Percentiles rank a stretch among this genome's conserved stretches.
phyloP scores from a whole-genome alignment of 345 rosid species.

The Eucalyptus leucophloia region DNA sequence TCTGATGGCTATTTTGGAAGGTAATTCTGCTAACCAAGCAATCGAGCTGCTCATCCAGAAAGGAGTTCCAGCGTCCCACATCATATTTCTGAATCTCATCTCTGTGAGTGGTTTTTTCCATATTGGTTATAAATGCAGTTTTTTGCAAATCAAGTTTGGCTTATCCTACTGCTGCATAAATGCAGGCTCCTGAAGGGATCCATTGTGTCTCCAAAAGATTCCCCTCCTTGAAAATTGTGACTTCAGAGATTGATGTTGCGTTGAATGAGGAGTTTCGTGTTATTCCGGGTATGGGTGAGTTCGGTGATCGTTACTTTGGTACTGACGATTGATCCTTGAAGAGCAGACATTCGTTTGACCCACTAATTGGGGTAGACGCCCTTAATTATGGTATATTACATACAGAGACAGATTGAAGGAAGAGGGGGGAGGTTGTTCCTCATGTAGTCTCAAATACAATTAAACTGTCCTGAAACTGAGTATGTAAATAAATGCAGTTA shows the following conservation, averaged over 20 bases:
- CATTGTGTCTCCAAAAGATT: constrained; percentile 78
- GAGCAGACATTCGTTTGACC: background rate
- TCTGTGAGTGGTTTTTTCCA: constrained; percentile 40
- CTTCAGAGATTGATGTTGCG: constrained; percentile 86
- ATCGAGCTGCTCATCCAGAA: constrained; percentile 74
- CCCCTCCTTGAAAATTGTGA: constrained; percentile 83
- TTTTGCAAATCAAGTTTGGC: background rate
- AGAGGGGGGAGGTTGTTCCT: background rate
- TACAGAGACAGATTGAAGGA: background rate
- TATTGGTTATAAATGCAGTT: background rate
- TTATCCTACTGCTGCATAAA: background rate
- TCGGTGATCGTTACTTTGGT: constrained; percentile 95
- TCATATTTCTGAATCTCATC: constrained; percentile 86
- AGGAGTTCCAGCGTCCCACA: constrained; percentile 96
- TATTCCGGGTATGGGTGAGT: constrained; percentile 97
- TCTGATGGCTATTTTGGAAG: constrained; percentile 13
- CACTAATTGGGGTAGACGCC: background rate
- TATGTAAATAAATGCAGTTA: background rate
- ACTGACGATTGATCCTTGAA: constrained; percentile 57
- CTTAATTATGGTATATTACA: background rate
- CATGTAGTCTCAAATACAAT: background rate
- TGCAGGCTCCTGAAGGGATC: constrained; percentile 96
- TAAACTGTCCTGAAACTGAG: background rate
- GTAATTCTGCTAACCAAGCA: constrained; percentile 95
- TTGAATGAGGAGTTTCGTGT: constrained; percentile 85